Evolutionary conservation across 306 rosid species (phyloP).

Genomic region (Citrullus amarus): DNA sequence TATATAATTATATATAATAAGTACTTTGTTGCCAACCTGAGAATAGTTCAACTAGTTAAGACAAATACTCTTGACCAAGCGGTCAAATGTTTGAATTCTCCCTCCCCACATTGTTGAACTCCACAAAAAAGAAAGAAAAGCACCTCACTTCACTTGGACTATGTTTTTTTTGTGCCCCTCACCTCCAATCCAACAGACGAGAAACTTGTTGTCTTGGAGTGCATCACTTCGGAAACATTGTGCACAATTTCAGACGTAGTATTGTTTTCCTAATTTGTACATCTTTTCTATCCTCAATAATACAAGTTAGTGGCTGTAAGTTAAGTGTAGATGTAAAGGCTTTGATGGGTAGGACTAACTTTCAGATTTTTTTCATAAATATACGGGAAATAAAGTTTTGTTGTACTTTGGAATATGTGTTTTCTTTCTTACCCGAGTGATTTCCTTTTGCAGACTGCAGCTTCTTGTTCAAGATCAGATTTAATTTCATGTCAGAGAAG

Average conservation of each 20-base stretch:
- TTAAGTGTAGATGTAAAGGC: neutral
- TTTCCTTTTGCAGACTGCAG: constrained; percentile 32
- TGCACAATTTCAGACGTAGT: neutral
- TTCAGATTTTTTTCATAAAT: neutral
- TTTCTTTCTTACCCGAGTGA: constrained; percentile 5
- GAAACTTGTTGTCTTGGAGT: neutral
- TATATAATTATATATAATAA: too few relatives aligned
- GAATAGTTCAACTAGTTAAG: neutral
- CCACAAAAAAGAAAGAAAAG: too few relatives aligned
- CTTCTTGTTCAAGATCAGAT: constrained; percentile 22
- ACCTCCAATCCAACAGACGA: neutral
- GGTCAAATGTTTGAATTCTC: neutral
- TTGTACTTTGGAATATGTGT: neutral
- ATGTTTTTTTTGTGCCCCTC: neutral
- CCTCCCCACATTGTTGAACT: too few relatives aligned
- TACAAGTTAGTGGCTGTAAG: neutral
- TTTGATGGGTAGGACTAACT: neutral
- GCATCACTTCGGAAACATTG: neutral
- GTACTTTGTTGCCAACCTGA: too few relatives aligned
- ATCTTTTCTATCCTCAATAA: neutral
- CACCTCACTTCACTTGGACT: neutral
- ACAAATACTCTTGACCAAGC: too few relatives aligned
- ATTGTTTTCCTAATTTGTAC: neutral
- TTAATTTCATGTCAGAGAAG: constrained; percentile 20
- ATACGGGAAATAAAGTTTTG: neutral